Conservation (phyloP, 2,329 filamentous ascomycete species). For the Lecanoromycetidae sp. region DNA sequence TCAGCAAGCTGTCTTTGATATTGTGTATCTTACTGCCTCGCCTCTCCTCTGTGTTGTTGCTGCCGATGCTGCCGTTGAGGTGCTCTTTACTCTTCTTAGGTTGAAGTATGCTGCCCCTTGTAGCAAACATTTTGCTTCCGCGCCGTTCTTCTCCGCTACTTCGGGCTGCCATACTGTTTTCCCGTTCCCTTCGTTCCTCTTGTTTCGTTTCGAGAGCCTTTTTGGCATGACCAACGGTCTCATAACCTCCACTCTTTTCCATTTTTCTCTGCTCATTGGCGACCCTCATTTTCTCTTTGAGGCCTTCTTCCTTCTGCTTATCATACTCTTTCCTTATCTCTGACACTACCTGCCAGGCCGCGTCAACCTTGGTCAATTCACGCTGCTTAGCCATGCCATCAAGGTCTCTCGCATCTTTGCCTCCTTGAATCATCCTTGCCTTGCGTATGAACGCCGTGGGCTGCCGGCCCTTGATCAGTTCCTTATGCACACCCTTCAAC, state of each 20-base stretch:
- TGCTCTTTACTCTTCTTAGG: background rate
- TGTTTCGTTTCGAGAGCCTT: constrained; percentile 14
- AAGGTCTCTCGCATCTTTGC: constrained; percentile 12
- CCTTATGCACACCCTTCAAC: constrained; percentile 33
- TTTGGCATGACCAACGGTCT: constrained; percentile 14
- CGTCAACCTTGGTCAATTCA: constrained; percentile 8
- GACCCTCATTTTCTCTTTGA: constrained; percentile 13
- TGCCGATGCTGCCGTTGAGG: too few relatives aligned
- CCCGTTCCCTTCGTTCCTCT: constrained; percentile 11
- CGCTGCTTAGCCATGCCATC: background rate
- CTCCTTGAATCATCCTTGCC: constrained; percentile 29
- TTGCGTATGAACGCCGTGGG: constrained; percentile 15
- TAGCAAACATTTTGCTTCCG: constrained; percentile 7
- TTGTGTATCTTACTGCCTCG: too few relatives aligned
- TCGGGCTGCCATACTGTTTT: constrained; percentile 10
- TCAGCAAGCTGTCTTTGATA: too few relatives aligned
- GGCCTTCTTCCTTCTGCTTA: constrained; percentile 17
- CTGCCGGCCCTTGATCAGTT: constrained; percentile 27
- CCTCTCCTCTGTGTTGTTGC: background rate
- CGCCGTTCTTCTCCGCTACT: constrained; percentile 10
- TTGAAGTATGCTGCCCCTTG: constrained; percentile 2
- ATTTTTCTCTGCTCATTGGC: constrained; percentile 12
- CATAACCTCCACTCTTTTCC: constrained; percentile 11
- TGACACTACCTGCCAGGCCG: constrained; percentile 18
- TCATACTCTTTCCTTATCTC: constrained; percentile 15